Conservation (phyloP, 108 stramenopile species). For the Mayamaea pseudoterrestris region DNA sequence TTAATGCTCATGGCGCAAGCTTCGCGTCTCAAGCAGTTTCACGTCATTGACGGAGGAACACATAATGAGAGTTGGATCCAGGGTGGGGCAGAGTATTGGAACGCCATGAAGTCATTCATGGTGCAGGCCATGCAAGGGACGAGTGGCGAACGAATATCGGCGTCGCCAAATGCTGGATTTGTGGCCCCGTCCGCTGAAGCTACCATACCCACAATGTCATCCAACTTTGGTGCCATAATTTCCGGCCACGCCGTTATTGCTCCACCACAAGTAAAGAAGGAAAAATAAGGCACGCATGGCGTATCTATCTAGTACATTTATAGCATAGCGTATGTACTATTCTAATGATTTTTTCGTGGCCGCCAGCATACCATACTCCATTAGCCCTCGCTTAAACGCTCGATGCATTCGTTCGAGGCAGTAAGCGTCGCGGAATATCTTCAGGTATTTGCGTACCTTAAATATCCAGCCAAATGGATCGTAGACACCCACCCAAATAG, state of each 20-base stretch:
- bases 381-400: constrained; percentile 88
- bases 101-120: constrained; percentile 28
- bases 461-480: constrained; percentile 90
- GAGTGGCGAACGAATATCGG: too few species aligned
- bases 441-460: constrained; percentile 75
- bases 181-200: too few species aligned
- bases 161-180: too few species aligned
- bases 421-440: constrained; percentile 84
- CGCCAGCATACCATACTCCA: constrained; percentile 95
- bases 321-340: too few species aligned
- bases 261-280: too few species aligned
- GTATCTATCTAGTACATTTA: too few species aligned
- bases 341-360: constrained; percentile 73
- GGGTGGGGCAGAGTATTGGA: constrained; percentile 77
- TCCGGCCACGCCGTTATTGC: too few species aligned
- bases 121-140: background rate
- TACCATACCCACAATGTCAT: constrained; percentile 5
- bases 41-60: constrained; percentile 66
- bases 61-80: constrained; percentile 93
- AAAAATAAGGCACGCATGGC: too few species aligned
- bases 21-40: constrained; percentile 22
- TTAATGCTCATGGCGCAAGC: constrained; percentile 28
- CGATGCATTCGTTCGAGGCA: constrained; percentile 94
- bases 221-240: background rate
- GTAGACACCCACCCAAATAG: constrained; percentile 85